phyloP scores from a whole-genome alignment of 192 early-diverging fungal species.

The Kappamyces sp. region DNA sequence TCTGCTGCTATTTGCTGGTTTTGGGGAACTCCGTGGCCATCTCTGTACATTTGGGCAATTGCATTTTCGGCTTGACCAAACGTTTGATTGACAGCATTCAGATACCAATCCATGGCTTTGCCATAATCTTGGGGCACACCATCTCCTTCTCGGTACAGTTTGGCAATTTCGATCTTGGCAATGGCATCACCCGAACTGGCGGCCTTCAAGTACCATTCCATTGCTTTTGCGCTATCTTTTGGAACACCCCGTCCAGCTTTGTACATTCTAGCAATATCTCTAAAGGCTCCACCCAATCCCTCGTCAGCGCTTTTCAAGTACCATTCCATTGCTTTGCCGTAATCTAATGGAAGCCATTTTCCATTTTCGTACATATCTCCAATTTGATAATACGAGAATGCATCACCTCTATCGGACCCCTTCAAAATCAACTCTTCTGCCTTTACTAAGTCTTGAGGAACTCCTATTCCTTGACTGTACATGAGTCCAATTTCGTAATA shows the following conservation, averaged over 20 bases:
- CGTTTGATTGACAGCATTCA: conserved; percentile 16
- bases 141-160: conserved; percentile 23
- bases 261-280: conserved; percentile 9
- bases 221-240: conserved; percentile 14
- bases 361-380: conserved; percentile 16
- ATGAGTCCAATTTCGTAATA: conserved; percentile 32
- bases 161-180: conserved; percentile 22
- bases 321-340: conserved; percentile 20
- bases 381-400: too few relatives aligned
- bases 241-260: conserved; percentile 1
- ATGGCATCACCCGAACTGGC: not conserved
- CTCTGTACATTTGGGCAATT: conserved; percentile 4
- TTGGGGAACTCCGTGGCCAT: conserved; percentile 1
- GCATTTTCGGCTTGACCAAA: conserved; percentile 7
- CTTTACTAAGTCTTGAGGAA: conserved; percentile 17
- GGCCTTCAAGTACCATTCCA: conserved; percentile 30
- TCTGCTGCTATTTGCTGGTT: not conserved
- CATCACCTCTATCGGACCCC: too few relatives aligned
- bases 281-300: conserved; percentile 9
- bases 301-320: conserved; percentile 12
- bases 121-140: conserved; percentile 14
- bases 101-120: conserved; percentile 15
- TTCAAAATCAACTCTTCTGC: conserved; percentile 5
- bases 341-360: conserved; percentile 6
- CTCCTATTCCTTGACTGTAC: conserved; percentile 25